Evolutionary conservation across 73 alveolate species (phyloP).

Genomic region (Halteria grandinella): DNA sequence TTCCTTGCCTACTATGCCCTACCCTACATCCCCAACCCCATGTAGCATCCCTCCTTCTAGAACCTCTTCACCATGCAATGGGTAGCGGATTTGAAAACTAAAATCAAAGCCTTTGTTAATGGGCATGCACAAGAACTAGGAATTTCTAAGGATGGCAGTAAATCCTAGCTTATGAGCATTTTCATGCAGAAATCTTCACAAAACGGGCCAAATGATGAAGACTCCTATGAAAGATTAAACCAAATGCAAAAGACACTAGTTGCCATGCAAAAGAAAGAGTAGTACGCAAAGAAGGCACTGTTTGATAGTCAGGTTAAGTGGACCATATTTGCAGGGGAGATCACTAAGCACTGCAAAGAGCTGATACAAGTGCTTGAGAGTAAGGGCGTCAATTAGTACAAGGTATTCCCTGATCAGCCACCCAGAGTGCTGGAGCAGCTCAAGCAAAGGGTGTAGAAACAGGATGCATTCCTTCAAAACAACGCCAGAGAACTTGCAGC

Average conservation of each 20-base stretch:
- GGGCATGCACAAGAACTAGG: constrained; percentile 28
- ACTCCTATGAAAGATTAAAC: constrained; percentile 20
- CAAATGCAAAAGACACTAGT: constrained; percentile 24
- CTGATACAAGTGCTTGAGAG: constrained; percentile 7
- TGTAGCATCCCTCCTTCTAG: constrained; percentile 76
- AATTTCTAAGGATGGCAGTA: not conserved
- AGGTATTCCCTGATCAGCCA: not conserved
- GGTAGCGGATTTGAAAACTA: constrained; percentile 72
- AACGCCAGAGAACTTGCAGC: constrained; percentile 36
- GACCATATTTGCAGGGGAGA: constrained; percentile 61
- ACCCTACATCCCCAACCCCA: constrained; percentile 88
- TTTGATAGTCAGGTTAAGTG: constrained; percentile 54
- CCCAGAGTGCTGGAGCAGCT: constrained; percentile 12
- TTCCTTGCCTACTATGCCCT: constrained; percentile 91
- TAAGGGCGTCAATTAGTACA: constrained; percentile 1
- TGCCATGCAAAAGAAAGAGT: constrained; percentile 40
- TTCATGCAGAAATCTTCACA: not conserved
- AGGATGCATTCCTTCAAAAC: constrained; percentile 38
- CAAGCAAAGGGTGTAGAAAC: constrained; percentile 20
- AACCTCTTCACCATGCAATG: constrained; percentile 80
- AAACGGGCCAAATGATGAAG: constrained; percentile 38
- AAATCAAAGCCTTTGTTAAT: constrained; percentile 65
- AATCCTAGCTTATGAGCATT: constrained; percentile 1
- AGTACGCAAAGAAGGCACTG: constrained; percentile 54
- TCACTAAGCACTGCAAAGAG: constrained; percentile 53